Evolutionary conservation across 2,329 filamentous ascomycete genomes (phyloP).

Genomic region (Epichloe sibirici): DNA sequence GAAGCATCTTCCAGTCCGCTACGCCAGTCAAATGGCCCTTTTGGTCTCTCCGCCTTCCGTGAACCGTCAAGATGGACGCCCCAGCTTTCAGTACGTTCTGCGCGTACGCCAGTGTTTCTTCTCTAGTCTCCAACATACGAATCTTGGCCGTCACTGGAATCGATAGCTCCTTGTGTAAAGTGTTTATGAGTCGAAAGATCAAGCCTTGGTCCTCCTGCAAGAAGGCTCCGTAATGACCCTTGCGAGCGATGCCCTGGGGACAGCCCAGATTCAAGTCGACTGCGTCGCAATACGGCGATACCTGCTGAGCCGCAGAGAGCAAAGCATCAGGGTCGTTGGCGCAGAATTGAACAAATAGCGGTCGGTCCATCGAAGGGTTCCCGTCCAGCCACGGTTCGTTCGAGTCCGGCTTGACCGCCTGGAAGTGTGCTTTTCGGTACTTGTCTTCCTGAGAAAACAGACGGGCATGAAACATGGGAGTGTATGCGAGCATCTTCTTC

Average conservation of each 20-base stretch:
- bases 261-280: conserved; percentile 93
- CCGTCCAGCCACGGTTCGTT: conserved; percentile 61
- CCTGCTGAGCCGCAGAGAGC: conserved; percentile 64
- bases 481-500: conserved; percentile 67
- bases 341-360: conserved; percentile 94
- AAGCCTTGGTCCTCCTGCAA: conserved; percentile 84
- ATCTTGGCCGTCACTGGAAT: conserved; percentile 94
- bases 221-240: conserved; percentile 87
- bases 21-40: conserved; percentile 92
- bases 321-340: conserved; percentile 75
- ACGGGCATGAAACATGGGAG: conserved; percentile 91
- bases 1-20: conserved; percentile 82
- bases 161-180: conserved; percentile 62
- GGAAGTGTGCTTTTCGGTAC: conserved; percentile 72
- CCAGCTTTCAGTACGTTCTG: conserved; percentile 76
- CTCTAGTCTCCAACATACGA: conserved; percentile 72
- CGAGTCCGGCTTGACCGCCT: conserved; percentile 39
- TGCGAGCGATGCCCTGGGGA: conserved; percentile 86
- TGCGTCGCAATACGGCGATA: conserved; percentile 82
- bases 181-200: conserved; percentile 72
- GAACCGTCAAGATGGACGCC: conserved; percentile 86
- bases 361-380: conserved; percentile 71
- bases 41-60: conserved; percentile 78
- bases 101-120: conserved; percentile 81
- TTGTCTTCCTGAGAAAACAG: conserved; percentile 66